Conservation (phyloP, 768 basidiomycete species). For the Suillus plorans region DNA sequence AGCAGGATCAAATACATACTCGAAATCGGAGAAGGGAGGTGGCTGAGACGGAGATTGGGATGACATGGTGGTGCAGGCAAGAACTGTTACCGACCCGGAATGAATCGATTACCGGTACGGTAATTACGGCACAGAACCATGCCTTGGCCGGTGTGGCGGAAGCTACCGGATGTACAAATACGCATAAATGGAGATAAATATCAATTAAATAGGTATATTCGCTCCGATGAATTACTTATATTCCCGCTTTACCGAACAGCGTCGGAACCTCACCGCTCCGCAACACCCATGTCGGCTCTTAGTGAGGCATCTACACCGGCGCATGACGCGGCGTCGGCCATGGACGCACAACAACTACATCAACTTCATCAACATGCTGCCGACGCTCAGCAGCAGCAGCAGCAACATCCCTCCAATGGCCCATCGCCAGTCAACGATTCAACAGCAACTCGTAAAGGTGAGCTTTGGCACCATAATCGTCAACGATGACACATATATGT, state of each 20-base stretch:
- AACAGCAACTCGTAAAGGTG: constrained; percentile 57
- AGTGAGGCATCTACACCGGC: constrained; percentile 69
- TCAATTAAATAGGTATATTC: constrained; percentile 20
- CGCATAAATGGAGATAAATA: constrained; percentile 22
- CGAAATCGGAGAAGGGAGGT: constrained; percentile 67
- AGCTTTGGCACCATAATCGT: constrained; percentile 27
- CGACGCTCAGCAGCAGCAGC: constrained; percentile 34
- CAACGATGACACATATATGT: constrained; percentile 7
- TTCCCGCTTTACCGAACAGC: constrained; percentile 22
- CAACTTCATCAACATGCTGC: constrained; percentile 35
- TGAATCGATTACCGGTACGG: constrained; percentile 19
- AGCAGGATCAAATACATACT: constrained; percentile 68
- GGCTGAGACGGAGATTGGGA: constrained; percentile 37
- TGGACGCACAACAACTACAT: constrained; percentile 58
- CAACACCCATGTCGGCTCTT: constrained; percentile 72
- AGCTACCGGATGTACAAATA: constrained; percentile 25
- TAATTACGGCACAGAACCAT: constrained; percentile 1
- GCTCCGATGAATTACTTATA: constrained; percentile 31
- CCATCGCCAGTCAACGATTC: constrained; percentile 33
- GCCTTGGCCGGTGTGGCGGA: constrained; percentile 11
- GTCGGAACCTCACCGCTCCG: constrained; percentile 38
- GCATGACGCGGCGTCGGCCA: constrained; percentile 57
- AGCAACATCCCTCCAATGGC: constrained; percentile 22
- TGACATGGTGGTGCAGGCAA: constrained; percentile 27
- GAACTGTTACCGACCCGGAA: constrained; percentile 15